phyloP scores from a whole-genome alignment of 352 stramenopile genomes.

The Phytopythium montanum region DNA sequence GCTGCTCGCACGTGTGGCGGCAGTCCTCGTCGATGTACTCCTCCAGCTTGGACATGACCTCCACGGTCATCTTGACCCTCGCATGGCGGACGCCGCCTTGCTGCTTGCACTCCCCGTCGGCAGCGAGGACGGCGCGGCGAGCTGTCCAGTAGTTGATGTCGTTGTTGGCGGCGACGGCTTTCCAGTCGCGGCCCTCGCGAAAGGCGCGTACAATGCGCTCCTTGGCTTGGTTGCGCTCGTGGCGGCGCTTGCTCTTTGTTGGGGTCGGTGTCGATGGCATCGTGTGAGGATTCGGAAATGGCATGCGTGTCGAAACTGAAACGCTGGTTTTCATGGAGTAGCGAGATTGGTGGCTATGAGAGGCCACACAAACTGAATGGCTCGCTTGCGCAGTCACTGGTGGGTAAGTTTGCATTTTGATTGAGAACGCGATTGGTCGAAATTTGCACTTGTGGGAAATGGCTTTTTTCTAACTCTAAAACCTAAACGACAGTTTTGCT shows the following conservation, averaged over 20 bases:
- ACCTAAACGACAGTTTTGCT: too few species aligned
- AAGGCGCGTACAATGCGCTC: background rate
- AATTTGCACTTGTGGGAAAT: too few species aligned
- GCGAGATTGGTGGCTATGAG: too few species aligned
- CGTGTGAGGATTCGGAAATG: too few species aligned
- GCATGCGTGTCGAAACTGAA: too few species aligned
- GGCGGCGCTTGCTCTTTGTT: background rate
- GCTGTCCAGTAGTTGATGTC: background rate
- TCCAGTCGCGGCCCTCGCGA: background rate
- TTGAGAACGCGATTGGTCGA: too few species aligned
- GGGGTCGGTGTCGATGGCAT: background rate
- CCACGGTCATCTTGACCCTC: background rate
- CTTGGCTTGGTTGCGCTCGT: background rate
- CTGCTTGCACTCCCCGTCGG: background rate
- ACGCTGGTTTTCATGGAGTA: too few species aligned
- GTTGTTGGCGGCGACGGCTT: background rate
- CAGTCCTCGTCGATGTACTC: constrained; percentile 9
- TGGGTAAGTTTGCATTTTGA: too few species aligned
- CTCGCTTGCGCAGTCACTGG: too few species aligned
- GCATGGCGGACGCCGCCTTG: background rate
- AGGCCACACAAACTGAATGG: too few species aligned
- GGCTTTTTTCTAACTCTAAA: too few species aligned
- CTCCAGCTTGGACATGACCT: background rate
- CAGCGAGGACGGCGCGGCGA: background rate
- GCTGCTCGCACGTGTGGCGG: background rate